A percentile compares a stretch with the other conserved stretches of the same genome.
Evolutionary conservation across 228 moss, liverwort and hornwort genomes (phyloP).

Genomic region (Sphagnum fallax): DNA sequence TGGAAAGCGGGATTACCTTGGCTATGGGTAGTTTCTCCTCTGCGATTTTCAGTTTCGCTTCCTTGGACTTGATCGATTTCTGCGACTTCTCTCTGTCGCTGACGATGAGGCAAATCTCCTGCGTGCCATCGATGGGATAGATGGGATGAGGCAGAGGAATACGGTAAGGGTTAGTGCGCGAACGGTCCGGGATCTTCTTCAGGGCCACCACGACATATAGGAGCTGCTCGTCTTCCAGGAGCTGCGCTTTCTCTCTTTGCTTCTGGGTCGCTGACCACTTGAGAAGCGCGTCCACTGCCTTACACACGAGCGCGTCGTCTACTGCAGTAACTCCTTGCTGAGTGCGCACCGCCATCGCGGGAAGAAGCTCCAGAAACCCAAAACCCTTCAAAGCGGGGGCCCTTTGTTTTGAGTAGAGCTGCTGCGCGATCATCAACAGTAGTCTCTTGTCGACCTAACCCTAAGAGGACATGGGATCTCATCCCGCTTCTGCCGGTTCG

Average conservation of each 20-base stretch:
- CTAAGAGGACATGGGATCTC: no score
- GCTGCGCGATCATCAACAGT: no score
- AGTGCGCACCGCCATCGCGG: no score
- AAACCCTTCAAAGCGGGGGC: no score
- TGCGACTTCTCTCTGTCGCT: slow-evolving; percentile 41
- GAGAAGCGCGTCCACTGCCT: slow-evolving; percentile 65
- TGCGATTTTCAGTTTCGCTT: slow-evolving; percentile 58
- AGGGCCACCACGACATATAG: slow-evolving; percentile 62
- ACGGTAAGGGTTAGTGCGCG: slow-evolving; percentile 57
- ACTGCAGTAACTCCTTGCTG: slow-evolving; percentile 5
- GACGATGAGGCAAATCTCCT: slow-evolving; percentile 70
- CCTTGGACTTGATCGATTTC: slow-evolving; percentile 49
- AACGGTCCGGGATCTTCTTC: slow-evolving; percentile 52
- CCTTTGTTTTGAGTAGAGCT: no score
- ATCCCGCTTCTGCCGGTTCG: no score
- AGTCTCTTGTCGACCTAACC: no score
- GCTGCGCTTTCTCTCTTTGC: slow-evolving; percentile 45
- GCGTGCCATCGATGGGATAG: slow-evolving; percentile 36
- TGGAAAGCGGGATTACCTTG: slow-evolving; percentile 77
- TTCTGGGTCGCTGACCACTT: slow-evolving; percentile 67
- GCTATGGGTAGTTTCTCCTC: slow-evolving; percentile 62
- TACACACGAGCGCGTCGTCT: slow-evolving; percentile 29
- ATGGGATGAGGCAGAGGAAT: slow-evolving; percentile 57
- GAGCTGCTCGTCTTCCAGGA: slow-evolving; percentile 69
- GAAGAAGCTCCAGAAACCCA: no score